Base-by-base conservation (phyloP, 1,139 yeast species). In the Scheffersomyces cryptocercus region DNA sequence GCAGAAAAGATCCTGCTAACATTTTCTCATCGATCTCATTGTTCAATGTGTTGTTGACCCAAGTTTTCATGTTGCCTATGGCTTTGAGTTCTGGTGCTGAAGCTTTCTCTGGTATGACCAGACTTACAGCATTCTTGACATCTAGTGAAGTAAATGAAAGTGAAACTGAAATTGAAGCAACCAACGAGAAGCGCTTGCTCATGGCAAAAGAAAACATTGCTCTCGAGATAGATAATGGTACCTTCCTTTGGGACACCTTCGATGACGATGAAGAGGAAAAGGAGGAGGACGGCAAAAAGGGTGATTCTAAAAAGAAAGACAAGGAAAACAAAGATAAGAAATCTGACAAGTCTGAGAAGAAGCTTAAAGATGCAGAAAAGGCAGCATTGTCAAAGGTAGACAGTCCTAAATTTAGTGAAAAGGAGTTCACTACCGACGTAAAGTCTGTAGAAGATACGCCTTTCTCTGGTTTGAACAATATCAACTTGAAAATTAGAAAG, bases 401-500 rank as follows among this genome's bases (percentile, higher is more conserved):
- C 38, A 35, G 28, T 29, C 37, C 38, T 28, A 50, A 49, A 33
- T 37, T 36, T 29, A 28, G 12, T 35, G 42, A 36, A 38, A 48
- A 36, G 43, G 37, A 24, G 24, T 15, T 32, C 11, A 37, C 45
- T 9, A 39, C 42, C 15, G 32, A 39, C 13, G 40, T 13, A 10
- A 61, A 31, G 35, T 31, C 35, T 14, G 35, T 31, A 15, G 35
- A 31, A 14, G 52, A 47, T 29, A 37, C 39, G 10, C 40, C 38
- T 2, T 55, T 53, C 41, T 39, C 51, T 10, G 64, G 63, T 3
- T 51, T 63, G 28, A 40, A 64, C 5, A 56, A 78, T 44, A 58
- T 83, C 32, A 60, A 75, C 47, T 54, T 84, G n/a, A 37, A 56
- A 0, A 64, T 84, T 37, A 56, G 64, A 38, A 70, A 70, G 43